A percentile compares a stretch with the other conserved stretches of the same genome.
Evolutionary conservation across 306 rosid species (phyloP).

Genomic region (Malus asiatica): DNA sequence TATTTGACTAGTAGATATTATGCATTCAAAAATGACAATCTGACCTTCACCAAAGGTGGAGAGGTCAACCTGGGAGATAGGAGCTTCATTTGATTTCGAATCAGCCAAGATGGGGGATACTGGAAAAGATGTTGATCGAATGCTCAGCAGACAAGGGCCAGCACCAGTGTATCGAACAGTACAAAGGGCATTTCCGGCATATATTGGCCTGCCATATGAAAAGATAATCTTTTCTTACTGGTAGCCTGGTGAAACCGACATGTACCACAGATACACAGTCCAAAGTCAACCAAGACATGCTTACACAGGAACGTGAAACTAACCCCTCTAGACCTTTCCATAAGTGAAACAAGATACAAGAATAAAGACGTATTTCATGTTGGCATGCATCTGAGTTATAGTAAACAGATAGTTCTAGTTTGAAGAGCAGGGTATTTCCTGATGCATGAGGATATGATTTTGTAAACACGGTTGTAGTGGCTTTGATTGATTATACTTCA

Average conservation of each 20-base stretch:
- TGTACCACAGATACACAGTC: neutral
- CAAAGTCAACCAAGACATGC: conserved; percentile 11
- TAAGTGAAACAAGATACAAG: neutral
- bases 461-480: neutral
- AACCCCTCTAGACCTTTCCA: conserved; percentile 6
- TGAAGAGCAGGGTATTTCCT: neutral
- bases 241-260: conserved; percentile 10
- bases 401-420: neutral
- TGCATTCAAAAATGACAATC: conserved; percentile 32
- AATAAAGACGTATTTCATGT: neutral
- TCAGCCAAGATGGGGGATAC: conserved; percentile 33
- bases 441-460: neutral
- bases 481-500: neutral
- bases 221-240: conserved; percentile 7
- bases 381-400: neutral
- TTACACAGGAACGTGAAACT: neutral
- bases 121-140: conserved; percentile 83
- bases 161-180: conserved; percentile 67
- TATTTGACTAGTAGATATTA: neutral
- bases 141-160: conserved; percentile 77
- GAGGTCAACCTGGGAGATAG: conserved; percentile 86
- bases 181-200: conserved; percentile 94
- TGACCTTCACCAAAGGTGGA: conserved; percentile 78
- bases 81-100: conserved; percentile 46
- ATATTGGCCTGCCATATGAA: conserved; percentile 72